Evolutionary conservation across 371 early-diverging fungal species (phyloP).

Genomic region (Blakeslea trispora): DNA sequence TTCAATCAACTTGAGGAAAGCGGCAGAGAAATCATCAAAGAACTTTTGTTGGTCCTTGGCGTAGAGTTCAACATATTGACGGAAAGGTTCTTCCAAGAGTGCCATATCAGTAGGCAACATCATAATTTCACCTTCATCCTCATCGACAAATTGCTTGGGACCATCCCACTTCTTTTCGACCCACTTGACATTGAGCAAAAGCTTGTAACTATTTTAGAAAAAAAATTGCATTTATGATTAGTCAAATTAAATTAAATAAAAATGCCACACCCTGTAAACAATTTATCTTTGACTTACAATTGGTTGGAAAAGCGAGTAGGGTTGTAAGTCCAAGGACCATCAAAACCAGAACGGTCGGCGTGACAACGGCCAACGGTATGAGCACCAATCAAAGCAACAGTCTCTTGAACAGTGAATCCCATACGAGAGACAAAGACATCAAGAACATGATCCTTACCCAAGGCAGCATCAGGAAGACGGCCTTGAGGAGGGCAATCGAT

Average conservation of each 20-base stretch:
- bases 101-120: conserved; percentile 91
- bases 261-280: background rate
- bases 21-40: conserved; percentile 79
- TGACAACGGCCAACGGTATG: conserved; percentile 93
- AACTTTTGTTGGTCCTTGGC: conserved; percentile 77
- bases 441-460: conserved; percentile 72
- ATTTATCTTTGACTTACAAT: conserved; percentile 46
- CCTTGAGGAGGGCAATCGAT: conserved; percentile 75
- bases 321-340: conserved; percentile 88
- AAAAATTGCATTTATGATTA: background rate
- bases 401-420: conserved; percentile 79
- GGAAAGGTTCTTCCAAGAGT: conserved; percentile 68
- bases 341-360: conserved; percentile 77
- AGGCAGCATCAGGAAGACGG: conserved; percentile 83
- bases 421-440: conserved; percentile 77
- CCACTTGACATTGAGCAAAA: conserved; percentile 70
- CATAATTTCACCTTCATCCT: conserved; percentile 70
- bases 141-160: conserved; percentile 74
- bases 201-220: conserved; percentile 56
- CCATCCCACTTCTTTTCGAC: conserved; percentile 74
- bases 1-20: conserved; percentile 81
- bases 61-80: conserved; percentile 74
- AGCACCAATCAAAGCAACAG: conserved; percentile 84
- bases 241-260: background rate
- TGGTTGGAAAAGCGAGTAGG: conserved; percentile 85